phyloP scores from a whole-genome alignment of 2,329 filamentous ascomycete genomes.

The Bipolaris victoriae region DNA sequence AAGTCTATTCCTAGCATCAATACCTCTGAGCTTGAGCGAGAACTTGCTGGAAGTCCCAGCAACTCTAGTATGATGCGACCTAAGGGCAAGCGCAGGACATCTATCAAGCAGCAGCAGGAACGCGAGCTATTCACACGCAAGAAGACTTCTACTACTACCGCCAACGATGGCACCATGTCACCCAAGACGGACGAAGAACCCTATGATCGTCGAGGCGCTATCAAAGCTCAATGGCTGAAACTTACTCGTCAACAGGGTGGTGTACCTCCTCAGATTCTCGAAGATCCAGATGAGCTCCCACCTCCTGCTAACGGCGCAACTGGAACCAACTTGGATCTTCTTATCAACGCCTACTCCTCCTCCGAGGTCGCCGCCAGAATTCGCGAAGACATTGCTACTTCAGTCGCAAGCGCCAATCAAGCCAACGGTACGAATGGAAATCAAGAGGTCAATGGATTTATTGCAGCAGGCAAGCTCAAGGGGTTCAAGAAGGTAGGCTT shows the following conservation, averaged over 20 bases:
- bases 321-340: constrained; percentile 79
- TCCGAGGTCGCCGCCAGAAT: constrained; percentile 79
- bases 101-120: constrained; percentile 85
- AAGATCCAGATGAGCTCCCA: constrained; percentile 70
- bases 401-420: constrained; percentile 67
- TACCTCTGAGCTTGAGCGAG: constrained; percentile 73
- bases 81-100: constrained; percentile 74
- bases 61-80: constrained; percentile 66
- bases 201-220: constrained; percentile 58
- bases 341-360: constrained; percentile 75
- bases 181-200: constrained; percentile 68
- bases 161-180: constrained; percentile 58
- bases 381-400: constrained; percentile 77
- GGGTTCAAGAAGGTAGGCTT: constrained; percentile 85
- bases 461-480: constrained; percentile 68
- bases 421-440: constrained; percentile 71
- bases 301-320: constrained; percentile 62
- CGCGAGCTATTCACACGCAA: constrained; percentile 87
- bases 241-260: constrained; percentile 61
- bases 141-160: constrained; percentile 60
- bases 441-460: constrained; percentile 58
- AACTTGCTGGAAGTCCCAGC: constrained; percentile 62
- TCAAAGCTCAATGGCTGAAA: constrained; percentile 64
- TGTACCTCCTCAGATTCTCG: constrained; percentile 66
- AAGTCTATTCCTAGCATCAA: constrained; percentile 90